Evolutionary conservation across 768 basidiomycete species (phyloP).

Genomic region (Suillus occidentalis): DNA sequence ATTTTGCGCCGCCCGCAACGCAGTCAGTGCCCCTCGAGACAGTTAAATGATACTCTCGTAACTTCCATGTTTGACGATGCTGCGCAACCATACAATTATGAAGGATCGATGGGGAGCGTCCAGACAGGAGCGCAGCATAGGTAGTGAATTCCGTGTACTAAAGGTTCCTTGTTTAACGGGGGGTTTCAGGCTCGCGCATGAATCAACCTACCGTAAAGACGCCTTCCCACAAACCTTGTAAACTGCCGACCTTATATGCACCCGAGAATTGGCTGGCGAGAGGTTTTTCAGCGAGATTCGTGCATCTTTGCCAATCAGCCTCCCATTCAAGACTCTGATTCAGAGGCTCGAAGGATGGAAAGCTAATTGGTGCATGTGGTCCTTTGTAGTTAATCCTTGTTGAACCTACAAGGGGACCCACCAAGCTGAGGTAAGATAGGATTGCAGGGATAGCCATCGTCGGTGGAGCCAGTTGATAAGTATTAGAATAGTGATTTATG

Average conservation of each 20-base stretch:
- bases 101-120: slow-evolving; percentile 62
- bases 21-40: slow-evolving; percentile 30
- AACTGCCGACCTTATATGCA: slow-evolving; percentile 61
- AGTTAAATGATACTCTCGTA: slow-evolving; percentile 71
- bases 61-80: slow-evolving; percentile 89
- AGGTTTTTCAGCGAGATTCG: slow-evolving; percentile 35
- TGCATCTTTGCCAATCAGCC: slow-evolving; percentile 65
- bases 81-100: slow-evolving; percentile 75
- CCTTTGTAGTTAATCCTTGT: neutral
- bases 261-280: slow-evolving; percentile 37
- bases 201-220: slow-evolving; percentile 59
- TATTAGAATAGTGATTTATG: slow-evolving; percentile 44
- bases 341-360: slow-evolving; percentile 1
- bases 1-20: neutral
- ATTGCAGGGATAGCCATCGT: slow-evolving; percentile 72
- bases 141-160: slow-evolving; percentile 85
- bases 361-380: slow-evolving; percentile 17
- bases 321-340: slow-evolving; percentile 60
- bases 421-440: slow-evolving; percentile 62
- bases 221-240: slow-evolving; percentile 82
- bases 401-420: slow-evolving; percentile 25
- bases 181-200: neutral
- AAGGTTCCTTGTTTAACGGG: slow-evolving; percentile 4
- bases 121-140: slow-evolving; percentile 75
- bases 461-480: slow-evolving; percentile 50